A percentile compares a stretch with the other conserved stretches of the same genome.
These are phyloP conservation scores for Castanea sativa DNA, from an alignment of 306 rosid genomes.

Conservation along the genomic window DNA sequence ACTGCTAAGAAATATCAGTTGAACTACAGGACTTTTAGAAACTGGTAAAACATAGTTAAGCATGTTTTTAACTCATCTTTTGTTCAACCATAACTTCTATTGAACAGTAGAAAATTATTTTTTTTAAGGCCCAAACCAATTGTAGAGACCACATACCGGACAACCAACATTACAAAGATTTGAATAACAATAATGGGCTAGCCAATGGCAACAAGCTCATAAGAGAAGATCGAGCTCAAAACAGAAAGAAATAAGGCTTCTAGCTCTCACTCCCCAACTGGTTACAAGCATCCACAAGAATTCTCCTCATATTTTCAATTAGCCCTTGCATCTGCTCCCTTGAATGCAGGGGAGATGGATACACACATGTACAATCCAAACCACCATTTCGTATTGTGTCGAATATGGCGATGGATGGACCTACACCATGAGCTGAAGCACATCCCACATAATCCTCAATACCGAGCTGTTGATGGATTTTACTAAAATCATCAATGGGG, in stretches of 20 bases:
- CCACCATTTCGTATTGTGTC: slow-evolving; percentile 63
- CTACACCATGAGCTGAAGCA: slow-evolving; percentile 80
- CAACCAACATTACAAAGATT: too few relatives aligned
- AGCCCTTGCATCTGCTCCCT: slow-evolving; percentile 74
- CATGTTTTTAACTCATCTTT: too few relatives aligned
- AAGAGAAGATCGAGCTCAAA: background rate
- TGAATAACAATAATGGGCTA: too few relatives aligned
- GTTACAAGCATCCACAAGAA: slow-evolving; percentile 51
- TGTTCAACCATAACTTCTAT: too few relatives aligned
- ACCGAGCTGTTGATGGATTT: slow-evolving; percentile 44
- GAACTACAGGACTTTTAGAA: rapidly evolving
- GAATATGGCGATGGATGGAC: slow-evolving; percentile 80
- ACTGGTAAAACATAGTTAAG: too few relatives aligned
- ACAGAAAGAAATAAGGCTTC: background rate
- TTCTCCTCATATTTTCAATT: slow-evolving; percentile 60
- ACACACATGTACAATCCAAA: slow-evolving; percentile 66
- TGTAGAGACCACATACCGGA: too few relatives aligned
- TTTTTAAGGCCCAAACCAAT: too few relatives aligned
- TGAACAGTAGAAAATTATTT: too few relatives aligned
- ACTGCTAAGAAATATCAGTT: too few relatives aligned
- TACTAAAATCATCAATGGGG: slow-evolving; percentile 37
- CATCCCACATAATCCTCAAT: slow-evolving; percentile 75
- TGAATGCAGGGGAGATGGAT: slow-evolving; percentile 80
- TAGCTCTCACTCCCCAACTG: slow-evolving; percentile 18
- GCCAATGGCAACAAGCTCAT: background rate